Evolutionary conservation across 2,329 filamentous ascomycete species (phyloP).

Genomic region (Juglanconis oblonga): DNA sequence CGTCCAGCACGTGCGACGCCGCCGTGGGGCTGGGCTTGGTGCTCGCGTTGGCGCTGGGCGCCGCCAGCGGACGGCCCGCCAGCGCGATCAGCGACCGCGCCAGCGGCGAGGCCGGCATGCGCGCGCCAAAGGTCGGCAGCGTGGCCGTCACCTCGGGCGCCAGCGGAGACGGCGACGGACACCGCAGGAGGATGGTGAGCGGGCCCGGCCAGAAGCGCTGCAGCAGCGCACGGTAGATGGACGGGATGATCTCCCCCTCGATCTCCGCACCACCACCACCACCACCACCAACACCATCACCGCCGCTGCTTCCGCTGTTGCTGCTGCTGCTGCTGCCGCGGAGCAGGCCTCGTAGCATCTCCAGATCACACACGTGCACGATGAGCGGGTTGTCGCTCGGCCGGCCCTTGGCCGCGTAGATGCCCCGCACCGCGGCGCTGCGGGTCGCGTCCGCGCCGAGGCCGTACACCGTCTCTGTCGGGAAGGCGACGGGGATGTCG

Average conservation of each 20-base stretch:
- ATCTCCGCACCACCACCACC: conserved; percentile 14
- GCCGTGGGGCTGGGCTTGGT: conserved; percentile 90
- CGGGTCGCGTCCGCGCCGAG: conserved; percentile 94
- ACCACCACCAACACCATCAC: too few relatives aligned
- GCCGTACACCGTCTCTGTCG: conserved; percentile 96
- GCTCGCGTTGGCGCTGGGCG: conserved; percentile 90
- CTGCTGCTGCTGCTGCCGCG: conserved; percentile 17
- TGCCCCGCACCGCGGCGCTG: conserved; percentile 79
- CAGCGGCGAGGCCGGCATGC: conserved; percentile 84
- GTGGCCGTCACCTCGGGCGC: conserved; percentile 91
- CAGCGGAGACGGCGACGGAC: conserved; percentile 65
- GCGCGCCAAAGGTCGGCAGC: conserved; percentile 78
- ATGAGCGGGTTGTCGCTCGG: conserved; percentile 96
- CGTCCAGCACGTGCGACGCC: conserved; percentile 83
- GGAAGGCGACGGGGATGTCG: conserved; percentile 84
- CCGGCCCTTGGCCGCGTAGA: conserved; percentile 85
- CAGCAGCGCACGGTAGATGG: conserved; percentile 76
- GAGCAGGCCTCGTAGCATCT: conserved; percentile 68
- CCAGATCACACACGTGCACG: conserved; percentile 79
- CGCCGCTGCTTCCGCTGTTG: conserved; percentile 20
- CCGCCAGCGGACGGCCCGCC: conserved; percentile 76
- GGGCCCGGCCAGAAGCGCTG: conserved; percentile 90
- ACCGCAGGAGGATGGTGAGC: conserved; percentile 83
- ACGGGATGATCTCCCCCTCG: conserved; percentile 55
- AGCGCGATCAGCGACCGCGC: conserved; percentile 83